Base-by-base conservation (phyloP, 140 eudicot species). In the Senecio squalidus region DNA sequence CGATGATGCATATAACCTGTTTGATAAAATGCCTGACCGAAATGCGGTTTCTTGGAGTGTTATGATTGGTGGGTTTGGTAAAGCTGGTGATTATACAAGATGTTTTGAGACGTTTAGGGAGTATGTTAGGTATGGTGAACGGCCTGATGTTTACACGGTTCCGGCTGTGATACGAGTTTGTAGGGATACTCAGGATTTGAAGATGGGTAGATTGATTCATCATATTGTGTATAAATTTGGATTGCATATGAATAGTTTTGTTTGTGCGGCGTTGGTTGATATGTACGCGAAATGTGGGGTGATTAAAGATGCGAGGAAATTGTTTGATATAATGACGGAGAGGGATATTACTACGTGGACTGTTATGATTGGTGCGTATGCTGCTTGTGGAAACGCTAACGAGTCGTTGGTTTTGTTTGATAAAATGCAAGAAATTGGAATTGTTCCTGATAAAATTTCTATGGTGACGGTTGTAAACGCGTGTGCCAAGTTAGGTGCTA, bases 281-380 rank as follows among this genome's bases (percentile, higher is more conserved):
- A 82, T 86, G 92, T 86, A 79, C 34, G 84, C 92, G 2, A 86
- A 79, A 59, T 73, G 92, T 72, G 77, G 80, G 70, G 77, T 61
- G 26, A 70, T 83, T 55, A 82, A 75, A 1, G 88, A 78, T 49
- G 88, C 93, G 2, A 39, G 64, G 25, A 50, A 58, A 58, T 45
- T 83, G 71, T 86, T 86, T 31, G 79, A 82, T 71, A 31, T 27
- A 61, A 82, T 86, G 91, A 59, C 53, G 7, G 64, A 22, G 20
- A 85, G 68, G 56, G 86, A 82, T 54, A 70, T 85, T 52, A 72
- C 80, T 3, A 76, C 76, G 31, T 85, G 95, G 90, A 85, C 95
- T 15, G 84, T 78, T 28, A 86, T 83, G 93, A 82, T 83, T 18
- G 81, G 88, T 39, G 95, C 75, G 16, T 82, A 51, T 59, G 68